These are phyloP conservation scores for Ophiostoma sp. DNA, from an alignment of 2,329 filamentous ascomycete species.

Conservation along the genomic window DNA sequence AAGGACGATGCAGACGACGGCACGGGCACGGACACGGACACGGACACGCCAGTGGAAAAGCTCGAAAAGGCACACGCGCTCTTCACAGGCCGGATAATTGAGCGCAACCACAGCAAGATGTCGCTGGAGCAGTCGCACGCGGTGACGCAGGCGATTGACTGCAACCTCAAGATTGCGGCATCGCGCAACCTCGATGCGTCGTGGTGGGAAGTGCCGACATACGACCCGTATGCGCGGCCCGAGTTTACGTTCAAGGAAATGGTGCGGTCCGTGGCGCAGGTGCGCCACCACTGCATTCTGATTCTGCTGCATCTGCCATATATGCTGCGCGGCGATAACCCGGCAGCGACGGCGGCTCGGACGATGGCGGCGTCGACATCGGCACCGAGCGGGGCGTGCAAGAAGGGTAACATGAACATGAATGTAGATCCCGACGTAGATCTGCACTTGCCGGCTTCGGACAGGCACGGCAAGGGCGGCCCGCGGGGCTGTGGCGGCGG, in stretches of 20 bases:
- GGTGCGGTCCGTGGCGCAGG: slow-evolving; percentile 42
- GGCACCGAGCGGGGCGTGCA: not conserved
- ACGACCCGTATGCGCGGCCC: slow-evolving; percentile 28
- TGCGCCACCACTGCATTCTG: slow-evolving; percentile 48
- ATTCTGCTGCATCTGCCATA: slow-evolving; percentile 52
- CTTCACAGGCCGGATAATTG: slow-evolving; percentile 43
- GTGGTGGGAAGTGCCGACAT: slow-evolving; percentile 45
- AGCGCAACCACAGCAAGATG: slow-evolving; percentile 44
- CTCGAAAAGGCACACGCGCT: slow-evolving; percentile 44
- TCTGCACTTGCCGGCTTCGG: not conserved
- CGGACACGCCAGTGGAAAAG: slow-evolving; percentile 38
- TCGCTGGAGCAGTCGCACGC: slow-evolving; percentile 37
- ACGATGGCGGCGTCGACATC: not conserved
- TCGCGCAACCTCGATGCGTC: slow-evolving; percentile 37
- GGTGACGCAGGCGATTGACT: slow-evolving; percentile 42
- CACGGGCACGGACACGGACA: slow-evolving; percentile 17
- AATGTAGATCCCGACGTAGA: too few relatives aligned
- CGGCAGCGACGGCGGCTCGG: slow-evolving; percentile 25
- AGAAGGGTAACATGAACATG: not conserved
- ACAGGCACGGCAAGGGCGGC: not conserved
- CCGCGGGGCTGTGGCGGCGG: not conserved
- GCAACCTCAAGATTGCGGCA: slow-evolving; percentile 43
- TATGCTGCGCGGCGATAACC: slow-evolving; percentile 37
- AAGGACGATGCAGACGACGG: not conserved
- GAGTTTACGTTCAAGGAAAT: slow-evolving; percentile 33